A percentile compares a stretch with the other conserved stretches of the same genome.
Evolutionary conservation across 768 basidiomycete species (phyloP).

Genomic region (button mushroom (Agaricus bisporus)): DNA sequence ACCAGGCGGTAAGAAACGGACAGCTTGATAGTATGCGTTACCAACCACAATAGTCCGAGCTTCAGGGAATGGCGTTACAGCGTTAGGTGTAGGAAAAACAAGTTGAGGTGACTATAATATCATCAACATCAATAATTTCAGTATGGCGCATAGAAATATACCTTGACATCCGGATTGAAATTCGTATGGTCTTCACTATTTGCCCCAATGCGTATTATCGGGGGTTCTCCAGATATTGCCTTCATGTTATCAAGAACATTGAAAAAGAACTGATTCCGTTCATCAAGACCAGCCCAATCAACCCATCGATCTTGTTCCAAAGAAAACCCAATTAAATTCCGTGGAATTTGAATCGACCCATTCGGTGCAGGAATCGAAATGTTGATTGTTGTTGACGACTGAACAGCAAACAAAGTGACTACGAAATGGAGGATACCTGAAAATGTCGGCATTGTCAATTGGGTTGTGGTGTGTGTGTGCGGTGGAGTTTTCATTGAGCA

Average conservation of each 20-base stretch:
- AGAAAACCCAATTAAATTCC: slow-evolving; percentile 55
- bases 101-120: slow-evolving; percentile 26
- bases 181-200: slow-evolving; percentile 54
- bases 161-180: slow-evolving; percentile 43
- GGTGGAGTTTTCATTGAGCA: too few relatives aligned
- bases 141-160: slow-evolving; percentile 10
- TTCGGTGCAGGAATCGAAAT: slow-evolving; percentile 33
- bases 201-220: slow-evolving; percentile 56
- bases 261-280: slow-evolving; percentile 52
- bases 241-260: slow-evolving; percentile 55
- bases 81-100: slow-evolving; percentile 41
- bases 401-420: background rate
- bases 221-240: slow-evolving; percentile 42
- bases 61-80: slow-evolving; percentile 59
- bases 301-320: slow-evolving; percentile 68
- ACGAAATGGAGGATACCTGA: slow-evolving; percentile 7
- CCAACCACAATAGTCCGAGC: slow-evolving; percentile 57
- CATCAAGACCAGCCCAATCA: slow-evolving; percentile 54
- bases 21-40: slow-evolving; percentile 46
- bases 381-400: slow-evolving; percentile 24
- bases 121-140: background rate
- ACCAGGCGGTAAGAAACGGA: slow-evolving; percentile 47
- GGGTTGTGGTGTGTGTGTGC: too few relatives aligned
- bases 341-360: slow-evolving; percentile 29
- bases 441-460: too few relatives aligned